A percentile compares a stretch with the other conserved stretches of the same genome.
Evolutionary conservation across 495 filamentous ascomycete genomes (phyloP).

Genomic region (Penicillium atrosanguineum): DNA sequence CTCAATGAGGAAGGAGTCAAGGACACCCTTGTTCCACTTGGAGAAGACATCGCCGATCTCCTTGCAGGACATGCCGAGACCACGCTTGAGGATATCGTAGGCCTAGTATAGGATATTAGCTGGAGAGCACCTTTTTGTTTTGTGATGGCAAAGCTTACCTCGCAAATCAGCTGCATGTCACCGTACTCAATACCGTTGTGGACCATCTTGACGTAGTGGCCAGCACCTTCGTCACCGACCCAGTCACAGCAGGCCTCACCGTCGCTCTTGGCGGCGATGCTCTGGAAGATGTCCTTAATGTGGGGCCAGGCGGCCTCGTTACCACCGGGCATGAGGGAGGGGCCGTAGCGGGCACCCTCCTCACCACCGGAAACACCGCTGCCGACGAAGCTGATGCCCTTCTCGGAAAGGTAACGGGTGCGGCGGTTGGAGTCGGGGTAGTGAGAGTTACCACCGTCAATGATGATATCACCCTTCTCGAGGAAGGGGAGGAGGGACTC

Average conservation of each 20-base stretch:
- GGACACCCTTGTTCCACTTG: slow-evolving; percentile 97
- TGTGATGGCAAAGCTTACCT: slow-evolving; percentile 54
- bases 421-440: slow-evolving; percentile 98
- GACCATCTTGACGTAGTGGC: slow-evolving; percentile 99
- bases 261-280: slow-evolving; percentile 94
- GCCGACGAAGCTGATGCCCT: slow-evolving; percentile 95
- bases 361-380: slow-evolving; percentile 98
- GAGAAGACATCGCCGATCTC: slow-evolving; percentile 70
- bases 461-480: slow-evolving; percentile 95
- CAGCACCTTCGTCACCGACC: slow-evolving; percentile 98
- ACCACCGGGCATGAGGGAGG: slow-evolving; percentile 97
- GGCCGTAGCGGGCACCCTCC: slow-evolving; percentile 96
- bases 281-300: slow-evolving; percentile 99
- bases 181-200: slow-evolving; percentile 99
- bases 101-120: slow-evolving; percentile 54
- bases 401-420: slow-evolving; percentile 74
- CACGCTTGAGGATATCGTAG: slow-evolving; percentile 99
- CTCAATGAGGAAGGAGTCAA: slow-evolving; percentile 99
- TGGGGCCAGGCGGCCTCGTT: slow-evolving; percentile 97
- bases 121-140: background rate
- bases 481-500: slow-evolving; percentile 86
- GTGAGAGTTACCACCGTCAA: slow-evolving; percentile 99
- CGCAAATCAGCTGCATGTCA: slow-evolving; percentile 99
- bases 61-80: slow-evolving; percentile 76
- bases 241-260: slow-evolving; percentile 97